A percentile compares a stretch with the other conserved stretches of the same genome.
phyloP scores from a whole-genome alignment of 2,329 filamentous ascomycete genomes.

The Penicillium frequentans region DNA sequence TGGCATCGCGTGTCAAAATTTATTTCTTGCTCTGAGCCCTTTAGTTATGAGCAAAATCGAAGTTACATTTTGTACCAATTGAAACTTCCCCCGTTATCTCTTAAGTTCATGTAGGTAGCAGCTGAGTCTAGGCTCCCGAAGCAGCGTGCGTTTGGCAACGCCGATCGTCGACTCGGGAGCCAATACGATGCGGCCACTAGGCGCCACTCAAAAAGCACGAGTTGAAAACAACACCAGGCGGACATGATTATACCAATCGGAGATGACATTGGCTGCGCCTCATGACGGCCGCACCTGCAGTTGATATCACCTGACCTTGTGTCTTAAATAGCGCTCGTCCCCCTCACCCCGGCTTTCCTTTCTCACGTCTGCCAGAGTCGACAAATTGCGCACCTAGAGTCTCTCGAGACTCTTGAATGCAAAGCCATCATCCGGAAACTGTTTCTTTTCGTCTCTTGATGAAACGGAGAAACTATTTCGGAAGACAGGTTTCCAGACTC shows the following conservation, averaged over 20 bases:
- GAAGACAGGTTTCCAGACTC: constrained; percentile 56
- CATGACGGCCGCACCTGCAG: constrained; percentile 16
- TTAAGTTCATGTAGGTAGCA: background rate
- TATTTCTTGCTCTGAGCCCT: background rate
- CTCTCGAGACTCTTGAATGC: constrained; percentile 49
- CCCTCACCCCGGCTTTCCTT: constrained; percentile 44
- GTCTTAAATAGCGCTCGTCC: constrained; percentile 30
- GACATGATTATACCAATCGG: background rate
- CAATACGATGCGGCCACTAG: constrained; percentile 12
- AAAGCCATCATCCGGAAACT: constrained; percentile 34
- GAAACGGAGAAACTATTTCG: constrained; percentile 34
- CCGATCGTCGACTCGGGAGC: constrained; percentile 10
- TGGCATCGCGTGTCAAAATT: background rate
- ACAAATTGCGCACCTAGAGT: constrained; percentile 33
- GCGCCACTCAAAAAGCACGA: constrained; percentile 11
- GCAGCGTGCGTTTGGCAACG: constrained; percentile 9
- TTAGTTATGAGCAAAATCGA: background rate
- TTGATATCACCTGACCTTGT: constrained; percentile 30
- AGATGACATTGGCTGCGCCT: constrained; percentile 2
- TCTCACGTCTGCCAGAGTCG: constrained; percentile 48
- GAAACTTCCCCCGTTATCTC: background rate
- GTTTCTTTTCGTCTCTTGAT: constrained; percentile 32
- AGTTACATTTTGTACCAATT: background rate
- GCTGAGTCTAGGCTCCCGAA: background rate
- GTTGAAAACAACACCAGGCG: constrained; percentile 8